Base-by-base conservation (phyloP, 169 alveolate species). In the Plasmodium adleri region DNA sequence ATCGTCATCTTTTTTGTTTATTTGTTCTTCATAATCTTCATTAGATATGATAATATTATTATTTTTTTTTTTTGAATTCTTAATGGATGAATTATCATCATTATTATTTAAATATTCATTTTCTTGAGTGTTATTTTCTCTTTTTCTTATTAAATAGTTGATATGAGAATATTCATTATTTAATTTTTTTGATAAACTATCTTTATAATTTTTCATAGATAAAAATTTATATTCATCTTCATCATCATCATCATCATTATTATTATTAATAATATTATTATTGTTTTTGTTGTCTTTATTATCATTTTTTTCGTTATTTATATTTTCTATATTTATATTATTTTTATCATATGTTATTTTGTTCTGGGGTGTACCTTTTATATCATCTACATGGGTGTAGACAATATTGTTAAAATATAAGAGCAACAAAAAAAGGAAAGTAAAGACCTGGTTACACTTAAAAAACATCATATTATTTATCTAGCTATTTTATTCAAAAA, bases 401-500 rank as follows among this genome's bases (percentile, higher is more conserved):
- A 64, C 60, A 12, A 20, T 70, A 64, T 32, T 66, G 24, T 78
- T 78, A 58, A 50, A 28, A 78, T 78, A 66, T 63, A 78, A 24
- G 4, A 78, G 70, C 28, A 78, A 47, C 28, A 78, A 64, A 64
- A 63, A 12, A 49, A 39, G 8, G 0, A 78, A 59, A 50, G 89
- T 64, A 56, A 78, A 43, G 28, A 56, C 64, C 39, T 66, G 50
- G 28, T 64, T 56, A 49, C 78, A 64, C 56, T 28, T 78, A 47
- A 58, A 20, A 71, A 68, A 54, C 52, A 66, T 78, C 89, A 78
- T 78, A 39, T 39, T 20, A 64, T 71, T 47, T 78, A 43, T 13
- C 39, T 64, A 26, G 32, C 59, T 9, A n/a, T 49, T 64, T 63
- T 43, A 64, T 28, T 1, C 17, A 7, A 78, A 64, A 78, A 1